Base-by-base conservation (phyloP, 1,139 yeast species). In the Saccharomycopsis hybrid region DNA sequence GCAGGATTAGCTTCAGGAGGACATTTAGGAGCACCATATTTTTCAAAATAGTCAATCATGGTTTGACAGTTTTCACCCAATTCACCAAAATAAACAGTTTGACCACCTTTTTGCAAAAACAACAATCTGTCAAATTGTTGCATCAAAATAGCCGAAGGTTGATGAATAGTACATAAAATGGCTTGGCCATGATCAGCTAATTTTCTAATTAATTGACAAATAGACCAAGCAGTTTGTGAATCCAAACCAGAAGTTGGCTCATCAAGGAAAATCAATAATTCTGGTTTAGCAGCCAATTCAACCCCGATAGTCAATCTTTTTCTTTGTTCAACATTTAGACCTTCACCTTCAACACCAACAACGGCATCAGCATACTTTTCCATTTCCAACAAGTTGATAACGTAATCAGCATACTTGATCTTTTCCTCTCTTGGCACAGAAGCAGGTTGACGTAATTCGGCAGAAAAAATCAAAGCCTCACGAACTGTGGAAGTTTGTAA, bases 201-300 rank as follows among this genome's bases (percentile, higher is more conserved):
- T 63, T 80, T 82, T 65, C 87, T 76, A 77, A 85, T 77, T 65
- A 86, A 72, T 62, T 81, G 80, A 64, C 87, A 80, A 60, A 85
- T 80, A 28, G 92, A 79, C 95, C 95, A 85, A 5, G 96, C 95
- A 51, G 95, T 84, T 67, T 87, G 95, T 28, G 96, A 86, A 64
- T 88, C 96, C 58, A 88, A 73, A 62, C 96, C 96, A 4, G 96
- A 87, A 27, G 96, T 88, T 7, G 96, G 96, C 65, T 88, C 96
- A 68, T 88, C 96, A 61, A 88, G 74, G 67, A 88, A 88, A 51
- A 88, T 70, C 55, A 88, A 70, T 52, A 88, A 71, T 57, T 83
- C 82, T 3, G 96, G 96, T 64, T 85, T 87, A 30, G 96, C 95
- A 43, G 88, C 94, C 53, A 88, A 70, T 62, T 88, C 96, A 52